These are phyloP conservation scores for Akanthomyces lecanii DNA, from an alignment of 2,329 filamentous ascomycete species.

Conservation along the genomic window DNA sequence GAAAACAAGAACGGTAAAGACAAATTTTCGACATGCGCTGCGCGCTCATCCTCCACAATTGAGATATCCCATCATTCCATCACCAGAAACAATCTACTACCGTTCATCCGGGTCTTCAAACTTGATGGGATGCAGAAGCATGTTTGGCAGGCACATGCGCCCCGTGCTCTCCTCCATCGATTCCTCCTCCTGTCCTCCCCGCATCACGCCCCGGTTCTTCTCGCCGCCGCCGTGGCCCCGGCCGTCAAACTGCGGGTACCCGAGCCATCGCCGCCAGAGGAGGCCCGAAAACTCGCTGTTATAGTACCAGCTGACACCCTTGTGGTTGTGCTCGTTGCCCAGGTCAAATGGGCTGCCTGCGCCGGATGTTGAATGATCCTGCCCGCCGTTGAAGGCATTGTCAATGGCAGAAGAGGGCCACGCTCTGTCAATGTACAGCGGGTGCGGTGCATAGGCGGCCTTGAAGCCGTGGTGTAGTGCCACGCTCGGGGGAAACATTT, in stretches of 20 bases:
- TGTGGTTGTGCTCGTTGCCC: conserved; percentile 76
- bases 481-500: conserved; percentile 72
- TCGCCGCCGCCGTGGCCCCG: conserved; percentile 46
- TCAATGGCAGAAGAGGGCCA: conserved; percentile 69
- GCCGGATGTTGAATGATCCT: conserved; percentile 62
- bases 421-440: conserved; percentile 71
- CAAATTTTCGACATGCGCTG: neutral
- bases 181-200: conserved; percentile 51
- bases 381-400: conserved; percentile 72
- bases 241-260: conserved; percentile 51
- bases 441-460: conserved; percentile 75
- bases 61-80: neutral
- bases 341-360: conserved; percentile 63
- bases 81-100: neutral
- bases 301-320: conserved; percentile 81
- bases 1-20: neutral
- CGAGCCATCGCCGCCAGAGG: conserved; percentile 77
- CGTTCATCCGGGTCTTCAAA: conserved; percentile 49
- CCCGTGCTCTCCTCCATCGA: conserved; percentile 45
- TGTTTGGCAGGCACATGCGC: conserved; percentile 73
- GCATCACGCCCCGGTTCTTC: conserved; percentile 42
- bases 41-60: neutral
- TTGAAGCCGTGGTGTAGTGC: conserved; percentile 75
- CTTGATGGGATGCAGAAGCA: conserved; percentile 81
- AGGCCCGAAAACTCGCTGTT: conserved; percentile 71